Percentiles rank a stretch among this genome's conserved stretches.
Evolutionary conservation across 257 asterid genomes (phyloP).

Genomic region (Nicotiana attenuata): DNA sequence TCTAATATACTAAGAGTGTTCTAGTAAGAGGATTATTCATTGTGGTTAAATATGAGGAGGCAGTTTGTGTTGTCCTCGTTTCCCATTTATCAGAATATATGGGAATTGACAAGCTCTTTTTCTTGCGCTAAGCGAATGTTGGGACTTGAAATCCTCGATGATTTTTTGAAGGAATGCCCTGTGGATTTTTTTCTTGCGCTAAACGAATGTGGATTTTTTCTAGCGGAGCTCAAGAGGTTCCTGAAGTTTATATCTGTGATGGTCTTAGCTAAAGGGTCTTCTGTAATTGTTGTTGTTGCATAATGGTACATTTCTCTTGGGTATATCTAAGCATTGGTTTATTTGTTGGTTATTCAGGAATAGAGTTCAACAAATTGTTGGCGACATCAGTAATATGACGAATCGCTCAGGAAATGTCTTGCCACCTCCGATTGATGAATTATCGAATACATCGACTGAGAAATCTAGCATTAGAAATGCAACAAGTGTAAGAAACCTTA

Average conservation of each 20-base stretch:
- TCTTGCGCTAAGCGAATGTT: not conserved
- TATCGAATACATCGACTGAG: slow-evolving; percentile 35
- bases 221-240: not conserved
- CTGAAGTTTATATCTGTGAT: not conserved
- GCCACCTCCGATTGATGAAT: slow-evolving; percentile 71
- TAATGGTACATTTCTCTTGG: not conserved
- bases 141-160: not conserved
- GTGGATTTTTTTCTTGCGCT: not conserved
- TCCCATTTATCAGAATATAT: not conserved
- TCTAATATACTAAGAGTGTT: too few species aligned
- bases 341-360: slow-evolving; percentile 43
- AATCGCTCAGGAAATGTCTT: slow-evolving; percentile 61
- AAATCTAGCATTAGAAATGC: slow-evolving; percentile 40
- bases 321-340: slow-evolving; percentile 15
- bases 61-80: not conserved
- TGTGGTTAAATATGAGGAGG: not conserved
- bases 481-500: slow-evolving; percentile 36
- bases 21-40: too few species aligned
- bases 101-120: not conserved
- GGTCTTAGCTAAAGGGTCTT: not conserved
- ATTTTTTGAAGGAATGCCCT: not conserved
- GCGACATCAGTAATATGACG: slow-evolving; percentile 45
- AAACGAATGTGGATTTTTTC: not conserved
- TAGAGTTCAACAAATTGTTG: slow-evolving; percentile 92
- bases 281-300: not conserved